Percentiles rank a stretch among this genome's conserved stretches.
Evolutionary conservation across 495 filamentous ascomycete genomes (phyloP).

Genomic region (Venustampulla echinocandica): DNA sequence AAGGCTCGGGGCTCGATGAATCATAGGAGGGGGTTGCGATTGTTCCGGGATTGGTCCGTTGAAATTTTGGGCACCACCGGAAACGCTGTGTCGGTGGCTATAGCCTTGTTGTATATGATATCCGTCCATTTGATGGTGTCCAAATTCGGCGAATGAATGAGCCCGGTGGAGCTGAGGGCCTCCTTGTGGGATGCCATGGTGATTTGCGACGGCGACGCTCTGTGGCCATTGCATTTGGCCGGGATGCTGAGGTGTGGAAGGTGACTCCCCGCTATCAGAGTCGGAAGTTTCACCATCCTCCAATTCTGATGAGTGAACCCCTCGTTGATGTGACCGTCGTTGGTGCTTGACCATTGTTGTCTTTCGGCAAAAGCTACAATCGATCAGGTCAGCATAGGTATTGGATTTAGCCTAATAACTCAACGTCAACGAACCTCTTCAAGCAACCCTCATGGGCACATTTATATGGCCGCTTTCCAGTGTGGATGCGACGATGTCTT

Average conservation of each 20-base stretch:
- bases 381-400: constrained; percentile 12
- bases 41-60: constrained; percentile 12
- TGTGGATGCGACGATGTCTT: constrained; percentile 79
- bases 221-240: constrained; percentile 29
- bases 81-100: constrained; percentile 37
- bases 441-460: constrained; percentile 70
- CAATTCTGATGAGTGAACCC: constrained; percentile 42
- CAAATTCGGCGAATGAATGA: constrained; percentile 36
- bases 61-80: constrained; percentile 30
- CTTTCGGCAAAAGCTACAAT: constrained; percentile 71
- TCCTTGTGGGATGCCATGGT: constrained; percentile 4
- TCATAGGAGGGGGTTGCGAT: constrained; percentile 10
- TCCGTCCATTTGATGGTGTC: constrained; percentile 34
- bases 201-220: constrained; percentile 7
- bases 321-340: constrained; percentile 57
- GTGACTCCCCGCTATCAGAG: constrained; percentile 40
- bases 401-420: constrained; percentile 2
- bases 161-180: constrained; percentile 31
- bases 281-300: constrained; percentile 50
- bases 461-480: constrained; percentile 75
- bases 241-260: constrained; percentile 39
- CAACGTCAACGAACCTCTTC: constrained; percentile 53
- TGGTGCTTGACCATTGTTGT: constrained; percentile 84
- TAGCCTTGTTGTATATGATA: constrained; percentile 29
- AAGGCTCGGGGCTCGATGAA: constrained; percentile 20